Evolutionary conservation across 441 rosid genomes (phyloP).

Genomic region (Euphorbia neoarborescens): DNA sequence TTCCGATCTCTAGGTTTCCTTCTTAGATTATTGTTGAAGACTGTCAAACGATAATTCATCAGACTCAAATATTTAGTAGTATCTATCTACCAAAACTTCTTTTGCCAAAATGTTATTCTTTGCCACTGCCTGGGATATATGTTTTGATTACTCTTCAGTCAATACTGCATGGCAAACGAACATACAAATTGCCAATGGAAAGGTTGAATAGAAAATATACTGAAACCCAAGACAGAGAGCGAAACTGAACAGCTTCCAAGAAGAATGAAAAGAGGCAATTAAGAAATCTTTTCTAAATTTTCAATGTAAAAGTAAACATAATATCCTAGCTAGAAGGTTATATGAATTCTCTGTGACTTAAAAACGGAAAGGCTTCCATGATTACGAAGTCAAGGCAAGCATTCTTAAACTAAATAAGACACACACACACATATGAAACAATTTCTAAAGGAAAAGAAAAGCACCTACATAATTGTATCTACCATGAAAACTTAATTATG

Average conservation of each 20-base stretch:
- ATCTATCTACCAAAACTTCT: neutral
- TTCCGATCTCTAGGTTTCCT: neutral
- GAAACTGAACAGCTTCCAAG: neutral
- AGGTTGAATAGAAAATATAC: neutral
- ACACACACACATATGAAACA: neutral
- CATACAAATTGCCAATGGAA: neutral
- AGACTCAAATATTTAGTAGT: no score
- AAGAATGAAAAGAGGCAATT: neutral
- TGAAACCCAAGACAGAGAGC: neutral
- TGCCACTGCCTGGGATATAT: neutral
- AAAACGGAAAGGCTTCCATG: neutral
- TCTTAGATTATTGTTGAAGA: neutral
- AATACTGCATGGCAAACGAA: neutral
- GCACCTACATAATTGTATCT: neutral
- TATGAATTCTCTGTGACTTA: neutral
- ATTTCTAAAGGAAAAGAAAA: no score
- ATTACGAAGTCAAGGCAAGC: neutral
- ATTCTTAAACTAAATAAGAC: neutral
- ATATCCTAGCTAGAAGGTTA: neutral
- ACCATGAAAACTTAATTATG: neutral
- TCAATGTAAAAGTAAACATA: neutral
- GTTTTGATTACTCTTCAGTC: neutral
- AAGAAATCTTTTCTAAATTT: neutral
- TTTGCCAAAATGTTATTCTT: neutral
- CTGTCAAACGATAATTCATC: neutral